Evolutionary conservation across 345 rosid genomes (phyloP), one percentile per base, ranked within the genome.

Genomic region (Viola odorata): DNA sequence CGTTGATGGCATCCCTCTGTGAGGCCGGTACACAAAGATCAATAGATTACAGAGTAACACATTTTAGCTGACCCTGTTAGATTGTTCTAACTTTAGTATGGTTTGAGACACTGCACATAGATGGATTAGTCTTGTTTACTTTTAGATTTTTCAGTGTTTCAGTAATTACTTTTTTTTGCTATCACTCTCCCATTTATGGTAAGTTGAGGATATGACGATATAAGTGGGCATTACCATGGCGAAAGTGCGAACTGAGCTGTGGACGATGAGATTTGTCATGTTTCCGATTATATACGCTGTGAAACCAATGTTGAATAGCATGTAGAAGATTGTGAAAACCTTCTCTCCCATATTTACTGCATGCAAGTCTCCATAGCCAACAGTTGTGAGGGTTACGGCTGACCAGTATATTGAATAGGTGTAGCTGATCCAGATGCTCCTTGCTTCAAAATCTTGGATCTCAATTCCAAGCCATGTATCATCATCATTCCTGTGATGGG

Each of bases 211-310:
- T 23, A 23, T 23, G 32, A 2, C 32, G 2, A 23, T 23, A 2
- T 23, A 23, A 23, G 32, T 50, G 52, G 58, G 49, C 36, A 57
- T 68, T 79, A 92, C 97, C 96, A 85, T 82, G 72, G 68, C 60
- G 51, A 92, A 86, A 57, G 91, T 92, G 13, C 75, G 78, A 47
- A 77, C 70, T 4, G 91, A 85, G 4, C 80, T 62, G 61, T 84
- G 94, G 78, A 92, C 97, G n/a, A 92, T 65, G 44, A 92, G 97
- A 70, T 83, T 89, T 48, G 97, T 89, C 95, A 89, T 92, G 90
- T 84, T 89, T 60, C 96, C 97, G 12, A 89, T 92, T 50, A 89
- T 75, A 60, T 89, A 92, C 56, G 98, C 86, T 0, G 88, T 77
- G 75, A 92, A 96, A 16, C 91, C 90, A 55, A 89, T 89, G 77